These are phyloP conservation scores for Lecanicillium sp. DNA, from an alignment of 2,329 filamentous ascomycete genomes.

Conservation along the genomic window DNA sequence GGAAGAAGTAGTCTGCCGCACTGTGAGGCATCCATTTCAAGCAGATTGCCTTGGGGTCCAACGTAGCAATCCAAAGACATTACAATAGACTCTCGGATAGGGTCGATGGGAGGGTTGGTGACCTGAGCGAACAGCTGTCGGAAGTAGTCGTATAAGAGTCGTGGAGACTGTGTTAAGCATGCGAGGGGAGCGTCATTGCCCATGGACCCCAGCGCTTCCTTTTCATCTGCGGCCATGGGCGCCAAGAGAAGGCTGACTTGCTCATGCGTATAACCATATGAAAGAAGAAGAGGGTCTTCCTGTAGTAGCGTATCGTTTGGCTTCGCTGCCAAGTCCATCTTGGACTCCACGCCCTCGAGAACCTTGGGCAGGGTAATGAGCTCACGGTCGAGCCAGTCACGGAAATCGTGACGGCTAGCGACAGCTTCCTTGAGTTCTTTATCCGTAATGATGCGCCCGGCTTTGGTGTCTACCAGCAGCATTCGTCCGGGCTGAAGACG, in stretches of 20 bases:
- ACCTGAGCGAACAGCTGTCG: constrained; percentile 95
- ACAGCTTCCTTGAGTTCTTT: constrained; percentile 85
- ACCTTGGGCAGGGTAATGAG: constrained; percentile 74
- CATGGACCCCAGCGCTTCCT: constrained; percentile 96
- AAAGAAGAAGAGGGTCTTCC: constrained; percentile 73
- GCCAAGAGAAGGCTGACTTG: constrained; percentile 87
- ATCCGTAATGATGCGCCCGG: constrained; percentile 89
- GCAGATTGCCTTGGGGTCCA: constrained; percentile 86
- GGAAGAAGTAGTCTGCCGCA: constrained; percentile 79
- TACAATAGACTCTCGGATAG: constrained; percentile 93
- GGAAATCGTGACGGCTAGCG: constrained; percentile 79
- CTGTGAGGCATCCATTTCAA: constrained; percentile 88
- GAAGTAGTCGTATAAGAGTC: constrained; percentile 93
- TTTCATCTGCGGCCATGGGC: constrained; percentile 95
- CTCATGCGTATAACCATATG: constrained; percentile 92
- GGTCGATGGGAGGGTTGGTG: constrained; percentile 95
- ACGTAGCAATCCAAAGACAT: constrained; percentile 98
- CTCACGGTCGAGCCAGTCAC: constrained; percentile 78
- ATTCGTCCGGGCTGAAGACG: constrained; percentile 91
- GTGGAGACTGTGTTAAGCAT: constrained; percentile 81
- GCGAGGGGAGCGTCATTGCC: constrained; percentile 92
- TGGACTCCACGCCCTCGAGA: constrained; percentile 51
- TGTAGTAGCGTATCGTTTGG: constrained; percentile 66
- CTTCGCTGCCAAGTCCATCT: constrained; percentile 56
- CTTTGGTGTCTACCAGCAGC: constrained; percentile 86